Percentiles rank a stretch among this genome's conserved stretches.
phyloP scores from a whole-genome alignment of 495 filamentous ascomycete genomes.

The Aspergillus bridgeri region DNA sequence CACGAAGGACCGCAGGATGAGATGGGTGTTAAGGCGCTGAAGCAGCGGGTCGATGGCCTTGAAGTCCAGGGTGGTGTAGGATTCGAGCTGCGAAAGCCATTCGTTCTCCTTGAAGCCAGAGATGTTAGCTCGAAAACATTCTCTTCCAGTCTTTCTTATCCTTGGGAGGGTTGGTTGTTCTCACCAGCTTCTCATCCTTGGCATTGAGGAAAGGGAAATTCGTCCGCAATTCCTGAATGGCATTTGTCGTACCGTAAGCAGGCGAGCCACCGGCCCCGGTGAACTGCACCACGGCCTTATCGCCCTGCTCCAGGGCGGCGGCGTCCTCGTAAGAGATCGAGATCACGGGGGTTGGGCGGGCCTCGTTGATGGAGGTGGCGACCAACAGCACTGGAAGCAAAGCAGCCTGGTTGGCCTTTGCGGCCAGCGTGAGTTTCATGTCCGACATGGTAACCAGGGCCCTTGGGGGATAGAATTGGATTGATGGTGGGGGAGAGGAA shows the following conservation, averaged over 20 bases:
- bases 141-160: not conserved
- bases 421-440: constrained; percentile 54
- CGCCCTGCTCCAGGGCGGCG: constrained; percentile 38
- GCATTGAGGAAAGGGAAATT: constrained; percentile 42
- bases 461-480: not conserved
- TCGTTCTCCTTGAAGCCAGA: constrained; percentile 42
- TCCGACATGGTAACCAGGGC: constrained; percentile 29
- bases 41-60: constrained; percentile 75
- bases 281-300: constrained; percentile 44
- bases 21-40: constrained; percentile 76
- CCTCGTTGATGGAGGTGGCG: constrained; percentile 49
- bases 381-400: constrained; percentile 48
- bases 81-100: constrained; percentile 52
- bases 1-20: constrained; percentile 81
- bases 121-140: not conserved
- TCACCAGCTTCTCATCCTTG: constrained; percentile 45
- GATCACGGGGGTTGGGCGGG: constrained; percentile 41
- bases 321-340: constrained; percentile 47
- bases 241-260: constrained; percentile 34
- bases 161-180: not conserved
- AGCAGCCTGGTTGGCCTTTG: constrained; percentile 55
- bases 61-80: constrained; percentile 64
- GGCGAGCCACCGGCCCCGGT: constrained; percentile 27
- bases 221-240: constrained; percentile 37
- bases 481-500: constrained; percentile 21